Base-by-base conservation (phyloP, 2,329 filamentous ascomycete species). In the Venturia carpophila region DNA sequence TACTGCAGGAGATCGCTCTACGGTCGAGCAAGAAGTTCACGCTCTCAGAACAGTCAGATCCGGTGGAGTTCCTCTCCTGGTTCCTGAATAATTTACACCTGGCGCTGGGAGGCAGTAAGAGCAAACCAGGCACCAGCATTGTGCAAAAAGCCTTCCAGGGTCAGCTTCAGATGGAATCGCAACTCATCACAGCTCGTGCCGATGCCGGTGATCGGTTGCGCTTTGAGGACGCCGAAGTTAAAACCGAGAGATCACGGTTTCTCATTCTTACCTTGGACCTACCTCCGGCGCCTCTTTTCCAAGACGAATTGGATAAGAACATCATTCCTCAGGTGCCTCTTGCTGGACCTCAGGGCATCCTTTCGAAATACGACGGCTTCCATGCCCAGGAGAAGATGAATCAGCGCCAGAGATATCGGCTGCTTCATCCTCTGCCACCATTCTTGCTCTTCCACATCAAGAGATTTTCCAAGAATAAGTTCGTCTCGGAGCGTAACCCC, bases 1-100 rank as follows among this genome's bases (percentile, higher is more conserved):
- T 99, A 39, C 86, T 99, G 1, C 94, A 99, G 77, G 93, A 97
- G 75, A 90, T 99, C 68, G 90, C 92, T 1, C 80, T 97, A 52
- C 87, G 87, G 61, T 97, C 92, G 41, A 92, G 88, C 70, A 97
- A 97, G 77, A 91, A 90, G 68, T 99, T 96, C 78, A 94, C 89
- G 5, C 82, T 97, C 61, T 96, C 92, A 0, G 81, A 87, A 37
- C 94, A 97, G 78, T 94, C 92, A 24, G 94, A 99, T 75, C 94
- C 94, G 0, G 92, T 96, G 67, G 94, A 99, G 60, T 97, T 99
- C 72, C 81, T 99, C 58, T 92, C 90, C 34, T 99, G 94, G 94
- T 97, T 97, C 75, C 83, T 99, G 65, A 97, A 99, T 79, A 91
- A 96, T 75, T 83, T 99, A 13, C 94, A 99, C 75, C 83, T 97